phyloP scores from a whole-genome alignment of 2,329 filamentous ascomycete species.

The Fusarium proliferatum region DNA sequence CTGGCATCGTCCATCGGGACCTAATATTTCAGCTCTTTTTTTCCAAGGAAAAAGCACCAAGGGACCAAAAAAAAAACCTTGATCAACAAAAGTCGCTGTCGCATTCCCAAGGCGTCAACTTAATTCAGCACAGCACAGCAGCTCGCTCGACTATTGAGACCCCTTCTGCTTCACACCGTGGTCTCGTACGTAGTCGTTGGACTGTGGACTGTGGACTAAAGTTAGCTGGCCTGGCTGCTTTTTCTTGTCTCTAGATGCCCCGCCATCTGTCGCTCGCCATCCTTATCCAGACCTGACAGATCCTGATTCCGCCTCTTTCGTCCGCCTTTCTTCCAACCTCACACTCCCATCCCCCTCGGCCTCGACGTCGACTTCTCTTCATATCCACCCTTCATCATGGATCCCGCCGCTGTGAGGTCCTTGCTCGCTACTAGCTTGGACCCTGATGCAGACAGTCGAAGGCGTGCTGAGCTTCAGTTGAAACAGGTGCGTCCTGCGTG shows the following conservation, averaged over 20 bases:
- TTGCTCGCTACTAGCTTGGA: slow-evolving; percentile 82
- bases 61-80: background rate
- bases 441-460: slow-evolving; percentile 77
- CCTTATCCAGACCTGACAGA: slow-evolving; percentile 47
- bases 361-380: slow-evolving; percentile 42
- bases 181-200: slow-evolving; percentile 15
- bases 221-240: slow-evolving; percentile 20
- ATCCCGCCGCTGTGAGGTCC: slow-evolving; percentile 78
- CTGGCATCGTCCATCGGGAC: slow-evolving; percentile 37
- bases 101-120: slow-evolving; percentile 16
- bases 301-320: slow-evolving; percentile 44
- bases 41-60: slow-evolving; percentile 17
- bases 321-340: slow-evolving; percentile 32
- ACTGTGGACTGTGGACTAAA: slow-evolving; percentile 36
- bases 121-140: slow-evolving; percentile 1
- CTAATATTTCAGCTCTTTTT: slow-evolving; percentile 34
- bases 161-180: slow-evolving; percentile 20
- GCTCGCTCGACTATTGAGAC: slow-evolving; percentile 8
- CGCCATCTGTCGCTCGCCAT: slow-evolving; percentile 45
- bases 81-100: slow-evolving; percentile 11
- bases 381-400: slow-evolving; percentile 64
- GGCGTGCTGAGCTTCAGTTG: slow-evolving; percentile 82
- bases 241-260: slow-evolving; percentile 45
- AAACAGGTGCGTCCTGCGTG: slow-evolving; percentile 72
- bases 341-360: slow-evolving; percentile 38